Evolutionary conservation across 164 flowering plant genomes (phyloP), one percentile per base, ranked within the genome.

Genomic region (Chimonanthus praecox): DNA sequence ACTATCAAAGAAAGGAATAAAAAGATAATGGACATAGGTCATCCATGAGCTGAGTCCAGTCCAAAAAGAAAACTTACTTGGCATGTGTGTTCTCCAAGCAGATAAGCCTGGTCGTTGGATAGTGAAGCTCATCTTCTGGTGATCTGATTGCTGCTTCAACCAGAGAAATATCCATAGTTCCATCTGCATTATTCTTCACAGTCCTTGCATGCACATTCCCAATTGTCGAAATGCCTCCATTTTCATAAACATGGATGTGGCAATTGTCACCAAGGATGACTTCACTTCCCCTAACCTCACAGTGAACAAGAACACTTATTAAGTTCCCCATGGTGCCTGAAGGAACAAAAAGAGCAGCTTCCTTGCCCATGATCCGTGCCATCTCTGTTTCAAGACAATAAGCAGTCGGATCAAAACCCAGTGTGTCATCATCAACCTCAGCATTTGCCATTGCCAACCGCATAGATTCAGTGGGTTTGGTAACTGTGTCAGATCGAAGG

Each of bases 281-380:
- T 80, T 92, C 97, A 80, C 97, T 91, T 49, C 95, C 97, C 76
- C 97, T 85, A 49, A 87, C 77, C 16, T 94, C 88, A 80, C 97
- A 94, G 67, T 94, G 99, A 9, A 87, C 92, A 69, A 94, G 90
- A 33, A 94, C 95, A 75, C 94, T 85, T 4, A 92, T 87, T 21
- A 91, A 94, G 80, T 94, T 94, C 2, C 93, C 94, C 99, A 94
- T 92, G 0, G 97, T 94, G 71, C 99, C 99, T 5, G 97, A 94
- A 15, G 99, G 97, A 72, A 94, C 97, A 77, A 92, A 94, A 0
- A 92, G 77, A 16, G 84, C 97, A 3, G 97, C 97, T 74, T 94
- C 97, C 70, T 94, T 94, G 58, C 99, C 92, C 81, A 77, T 83
- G 70, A 90, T 86, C 67, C 66, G 83, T 4, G 97, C 94, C 85